These are phyloP conservation scores for Paramecium primaurelia DNA, from an alignment of 73 alveolate genomes.

Conservation along the genomic window DNA sequence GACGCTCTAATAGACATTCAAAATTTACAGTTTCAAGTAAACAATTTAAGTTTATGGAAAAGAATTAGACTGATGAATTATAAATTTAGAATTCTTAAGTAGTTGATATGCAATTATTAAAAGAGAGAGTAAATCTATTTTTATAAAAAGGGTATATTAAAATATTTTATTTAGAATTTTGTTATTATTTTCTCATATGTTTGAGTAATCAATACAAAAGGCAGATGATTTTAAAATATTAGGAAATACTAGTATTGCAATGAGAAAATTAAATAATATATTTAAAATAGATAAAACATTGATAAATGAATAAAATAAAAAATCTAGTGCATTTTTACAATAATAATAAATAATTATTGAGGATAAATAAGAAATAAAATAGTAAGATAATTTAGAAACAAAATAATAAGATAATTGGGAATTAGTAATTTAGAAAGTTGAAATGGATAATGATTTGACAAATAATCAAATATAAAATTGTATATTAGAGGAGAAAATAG, in stretches of 20 bases:
- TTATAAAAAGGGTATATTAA: neutral
- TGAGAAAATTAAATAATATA: slow-evolving; percentile 27
- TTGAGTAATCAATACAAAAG: neutral
- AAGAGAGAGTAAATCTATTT: slow-evolving; percentile 24
- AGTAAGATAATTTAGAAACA: neutral
- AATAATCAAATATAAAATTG: neutral
- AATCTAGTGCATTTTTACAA: neutral
- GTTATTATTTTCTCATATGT: neutral
- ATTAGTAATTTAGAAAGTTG: neutral
- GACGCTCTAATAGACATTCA: neutral
- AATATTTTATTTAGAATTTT: neutral
- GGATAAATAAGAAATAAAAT: neutral
- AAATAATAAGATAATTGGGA: neutral
- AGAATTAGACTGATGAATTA: neutral
- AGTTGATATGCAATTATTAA: neutral
- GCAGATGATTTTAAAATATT: slow-evolving; percentile 16
- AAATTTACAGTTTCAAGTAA: slow-evolving; percentile 14
- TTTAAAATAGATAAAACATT: slow-evolving; percentile 3
- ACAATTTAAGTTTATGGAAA: slow-evolving; percentile 1
- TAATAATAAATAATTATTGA: neutral
- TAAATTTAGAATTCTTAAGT: neutral
- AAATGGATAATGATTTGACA: neutral
- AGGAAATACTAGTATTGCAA: neutral
- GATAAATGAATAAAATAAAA: neutral
- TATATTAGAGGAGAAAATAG: neutral